Evolutionary conservation across 2,329 filamentous ascomycete genomes (phyloP).

Genomic region (Cyphellophora europaea): DNA sequence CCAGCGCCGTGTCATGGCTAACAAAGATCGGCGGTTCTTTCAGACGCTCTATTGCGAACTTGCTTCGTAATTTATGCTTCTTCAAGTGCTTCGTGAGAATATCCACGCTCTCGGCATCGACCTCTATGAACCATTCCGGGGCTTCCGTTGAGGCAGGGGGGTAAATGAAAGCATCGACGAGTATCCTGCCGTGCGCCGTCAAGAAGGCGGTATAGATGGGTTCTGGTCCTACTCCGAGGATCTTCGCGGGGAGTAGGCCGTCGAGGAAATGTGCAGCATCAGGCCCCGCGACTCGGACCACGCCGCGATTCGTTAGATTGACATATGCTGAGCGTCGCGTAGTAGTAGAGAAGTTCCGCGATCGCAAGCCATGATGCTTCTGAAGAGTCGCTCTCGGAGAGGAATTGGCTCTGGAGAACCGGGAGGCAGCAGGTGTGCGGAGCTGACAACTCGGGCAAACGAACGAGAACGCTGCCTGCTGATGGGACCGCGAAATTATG

Average conservation of each 20-base stretch:
- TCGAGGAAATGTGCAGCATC: constrained; percentile 82
- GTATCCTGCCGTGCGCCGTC: constrained; percentile 71
- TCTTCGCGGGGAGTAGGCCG: constrained; percentile 69
- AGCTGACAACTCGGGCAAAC: no score
- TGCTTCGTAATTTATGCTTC: constrained; percentile 76
- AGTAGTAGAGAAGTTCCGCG: no score
- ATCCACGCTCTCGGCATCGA: constrained; percentile 59
- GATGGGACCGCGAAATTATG: no score
- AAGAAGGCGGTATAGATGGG: constrained; percentile 73
- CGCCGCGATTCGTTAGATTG: no score
- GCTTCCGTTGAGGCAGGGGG: constrained; percentile 37
- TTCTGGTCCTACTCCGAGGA: constrained; percentile 28
- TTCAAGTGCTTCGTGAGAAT: constrained; percentile 63
- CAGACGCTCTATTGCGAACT: constrained; percentile 60
- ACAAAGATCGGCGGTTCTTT: constrained; percentile 47
- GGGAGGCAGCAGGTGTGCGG: no score
- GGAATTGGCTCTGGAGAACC: no score
- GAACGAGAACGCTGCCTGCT: no score
- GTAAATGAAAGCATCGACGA: constrained; percentile 89
- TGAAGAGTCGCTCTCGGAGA: no score
- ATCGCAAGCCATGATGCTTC: no score
- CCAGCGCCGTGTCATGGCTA: constrained; percentile 8
- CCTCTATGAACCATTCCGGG: constrained; percentile 67
- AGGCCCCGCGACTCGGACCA: constrained; percentile 69
- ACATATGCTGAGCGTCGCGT: no score